Conservation (phyloP, 2,329 filamentous ascomycete species). For the Bipolaris bicolor region DNA sequence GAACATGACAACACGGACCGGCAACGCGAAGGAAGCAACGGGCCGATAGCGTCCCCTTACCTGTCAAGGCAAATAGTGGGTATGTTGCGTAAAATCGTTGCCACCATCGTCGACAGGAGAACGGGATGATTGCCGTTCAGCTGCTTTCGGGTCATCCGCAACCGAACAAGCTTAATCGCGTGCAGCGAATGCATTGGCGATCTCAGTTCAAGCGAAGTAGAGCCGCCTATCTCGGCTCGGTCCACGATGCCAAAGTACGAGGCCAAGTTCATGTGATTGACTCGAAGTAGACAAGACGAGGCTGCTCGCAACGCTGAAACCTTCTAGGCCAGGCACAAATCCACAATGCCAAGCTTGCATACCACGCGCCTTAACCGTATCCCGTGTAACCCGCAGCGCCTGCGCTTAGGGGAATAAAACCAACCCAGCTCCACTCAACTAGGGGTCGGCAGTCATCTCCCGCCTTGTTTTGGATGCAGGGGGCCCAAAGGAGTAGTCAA, state of each 20-base stretch:
- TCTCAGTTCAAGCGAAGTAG: neutral
- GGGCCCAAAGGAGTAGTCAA: neutral
- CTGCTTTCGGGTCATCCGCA: neutral
- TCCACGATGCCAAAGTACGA: neutral
- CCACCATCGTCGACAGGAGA: constrained; percentile 1
- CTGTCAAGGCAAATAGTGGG: constrained; percentile 7
- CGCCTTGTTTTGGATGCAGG: neutral
- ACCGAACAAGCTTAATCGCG: neutral
- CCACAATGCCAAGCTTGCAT: constrained; percentile 1
- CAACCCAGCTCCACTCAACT: constrained; percentile 7
- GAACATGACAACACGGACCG: neutral
- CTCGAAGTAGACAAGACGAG: neutral
- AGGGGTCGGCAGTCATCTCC: neutral
- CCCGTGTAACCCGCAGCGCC: neutral
- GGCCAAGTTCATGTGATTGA: neutral
- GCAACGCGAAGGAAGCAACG: neutral
- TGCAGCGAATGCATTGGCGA: constrained; percentile 6
- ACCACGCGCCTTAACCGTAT: neutral
- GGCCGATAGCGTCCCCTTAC: constrained; percentile 3
- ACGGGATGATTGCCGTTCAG: neutral
- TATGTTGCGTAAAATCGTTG: neutral
- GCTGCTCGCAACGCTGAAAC: constrained; percentile 1
- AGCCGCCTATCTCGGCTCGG: neutral
- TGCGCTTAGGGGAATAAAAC: neutral
- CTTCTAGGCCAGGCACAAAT: constrained; percentile 2